phyloP scores from a whole-genome alignment of 805 yeast species.

The Spathaspora girioi region DNA sequence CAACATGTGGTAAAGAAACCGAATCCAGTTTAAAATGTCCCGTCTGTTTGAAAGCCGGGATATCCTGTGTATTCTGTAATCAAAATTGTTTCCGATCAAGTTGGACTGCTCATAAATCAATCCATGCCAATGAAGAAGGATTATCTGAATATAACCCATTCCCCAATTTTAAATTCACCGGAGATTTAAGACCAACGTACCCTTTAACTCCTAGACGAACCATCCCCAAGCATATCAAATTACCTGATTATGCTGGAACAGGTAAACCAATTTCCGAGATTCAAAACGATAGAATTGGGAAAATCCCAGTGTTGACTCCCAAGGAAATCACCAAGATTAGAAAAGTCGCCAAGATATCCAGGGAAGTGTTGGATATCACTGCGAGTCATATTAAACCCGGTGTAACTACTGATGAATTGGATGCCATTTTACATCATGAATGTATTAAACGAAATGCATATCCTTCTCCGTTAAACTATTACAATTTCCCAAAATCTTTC shows the following conservation, averaged over 20 bases:
- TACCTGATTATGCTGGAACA: constrained; percentile 79
- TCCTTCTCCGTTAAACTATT: constrained; percentile 94
- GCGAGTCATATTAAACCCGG: constrained; percentile 86
- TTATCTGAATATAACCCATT: constrained; percentile 73
- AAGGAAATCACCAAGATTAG: constrained; percentile 74
- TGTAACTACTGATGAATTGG: constrained; percentile 89
- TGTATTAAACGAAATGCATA: constrained; percentile 85
- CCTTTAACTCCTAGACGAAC: constrained; percentile 73
- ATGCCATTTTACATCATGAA: constrained; percentile 80
- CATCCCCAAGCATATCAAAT: constrained; percentile 66
- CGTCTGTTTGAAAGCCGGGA: constrained; percentile 72
- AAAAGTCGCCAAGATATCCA: constrained; percentile 67
- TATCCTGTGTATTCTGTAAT: constrained; percentile 68
- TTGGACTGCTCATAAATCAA: constrained; percentile 70
- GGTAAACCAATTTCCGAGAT: constrained; percentile 83
- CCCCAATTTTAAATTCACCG: constrained; percentile 73
- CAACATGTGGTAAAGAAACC: constrained; percentile 83
- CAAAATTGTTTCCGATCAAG: constrained; percentile 76
- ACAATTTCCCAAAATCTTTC: constrained; percentile 85
- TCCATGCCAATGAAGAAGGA: constrained; percentile 59
- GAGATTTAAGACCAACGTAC: constrained; percentile 70
- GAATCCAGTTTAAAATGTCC: constrained; percentile 83
- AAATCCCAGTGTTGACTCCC: constrained; percentile 59
- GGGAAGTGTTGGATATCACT: constrained; percentile 87
- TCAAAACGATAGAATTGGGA: constrained; percentile 61